Conservation (phyloP, 176 grass and related monocot genomes). For the Rhipidocladum racemiflorum region DNA sequence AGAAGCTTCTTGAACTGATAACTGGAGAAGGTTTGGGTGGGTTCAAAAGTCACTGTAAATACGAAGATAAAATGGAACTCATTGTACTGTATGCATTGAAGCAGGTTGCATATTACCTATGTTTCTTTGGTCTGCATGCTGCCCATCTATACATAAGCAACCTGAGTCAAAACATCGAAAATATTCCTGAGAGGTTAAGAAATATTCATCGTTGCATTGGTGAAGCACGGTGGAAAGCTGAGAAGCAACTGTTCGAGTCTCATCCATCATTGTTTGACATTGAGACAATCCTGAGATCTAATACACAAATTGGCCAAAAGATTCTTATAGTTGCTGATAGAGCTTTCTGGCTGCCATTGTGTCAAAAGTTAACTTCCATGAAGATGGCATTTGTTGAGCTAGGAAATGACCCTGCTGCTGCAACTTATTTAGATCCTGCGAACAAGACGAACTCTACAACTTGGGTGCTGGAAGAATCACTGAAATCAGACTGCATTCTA, state of each 20-base stretch:
- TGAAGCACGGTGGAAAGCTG: conserved; percentile 41
- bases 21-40: conserved; percentile 35
- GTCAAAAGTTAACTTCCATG: conserved; percentile 55
- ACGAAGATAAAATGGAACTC: conserved; percentile 49
- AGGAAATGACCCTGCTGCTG: conserved; percentile 20
- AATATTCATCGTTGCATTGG: conserved; percentile 46
- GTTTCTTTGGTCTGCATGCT: conserved; percentile 69
- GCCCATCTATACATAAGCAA: conserved; percentile 63
- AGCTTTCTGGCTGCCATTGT: conserved; percentile 66
- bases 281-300: conserved; percentile 51
- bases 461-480: conserved; percentile 37
- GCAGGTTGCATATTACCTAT: conserved; percentile 72
- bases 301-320: conserved; percentile 34
- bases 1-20: conserved; percentile 62
- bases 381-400: conserved; percentile 47
- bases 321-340: conserved; percentile 57
- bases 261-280: conserved; percentile 60
- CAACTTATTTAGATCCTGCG: conserved; percentile 29
- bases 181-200: conserved; percentile 52
- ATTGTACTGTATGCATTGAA: conserved; percentile 61
- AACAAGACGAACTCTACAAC: conserved; percentile 29
- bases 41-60: conserved; percentile 20
- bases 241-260: conserved; percentile 43
- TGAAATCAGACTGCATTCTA: conserved; percentile 55
- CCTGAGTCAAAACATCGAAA: conserved; percentile 43